Base-by-base conservation (phyloP, 805 yeast species). In the Yarrowia sp. region DNA sequence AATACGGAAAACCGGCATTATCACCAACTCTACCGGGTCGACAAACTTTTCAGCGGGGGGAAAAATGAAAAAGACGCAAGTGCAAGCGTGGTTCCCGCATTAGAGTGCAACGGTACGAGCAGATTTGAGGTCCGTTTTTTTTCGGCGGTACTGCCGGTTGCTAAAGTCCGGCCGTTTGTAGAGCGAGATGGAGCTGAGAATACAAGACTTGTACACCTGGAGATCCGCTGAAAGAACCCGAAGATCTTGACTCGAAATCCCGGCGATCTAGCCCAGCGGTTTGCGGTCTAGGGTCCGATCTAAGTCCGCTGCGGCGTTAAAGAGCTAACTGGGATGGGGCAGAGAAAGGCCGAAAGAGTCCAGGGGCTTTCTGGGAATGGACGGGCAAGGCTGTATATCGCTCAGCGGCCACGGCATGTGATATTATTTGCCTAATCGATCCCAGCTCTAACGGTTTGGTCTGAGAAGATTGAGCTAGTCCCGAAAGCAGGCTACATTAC, bases 81-180 rank as follows among this genome's bases (percentile, higher is more conserved):
- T 16, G 47, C n/a, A 41, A 21, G 5, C 44, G 44, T 21, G 32
- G 33, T 16, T 25, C n/a, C n/a, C n/a, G n/a, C n/a, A n/a, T n/a
- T 42, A 25, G 19, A 27, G 49, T 42, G 47, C 47, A 42, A 42
- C 47, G 47, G 49, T 27, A 42, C 49, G 49, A 42, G 49, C n/a
- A 42, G 27, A 27, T 25, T n/a, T n/a, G 33, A 16, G 22, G 24
- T 41, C 16, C 10, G 19, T 6, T 10, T 27, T 42, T 42, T 18
- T 25, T 18, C 49, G 49, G 49, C 49, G 25, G 22, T 42, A 25
- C 7, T n/a, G 27, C 16, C 21, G n/a, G 13, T 42, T 25, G 49
- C 16, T 27, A 10, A 42, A 16, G 22, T 25, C 33, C 49, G 33
- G 27, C n/a, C n/a, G n/a, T n/a, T n/a, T n/a, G n/a, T n/a, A n/a